Percentiles rank a stretch among this genome's conserved stretches.
These are phyloP conservation scores for Dryadomyces quercivorus DNA, from an alignment of 2,329 filamentous ascomycete species.

Conservation along the genomic window DNA sequence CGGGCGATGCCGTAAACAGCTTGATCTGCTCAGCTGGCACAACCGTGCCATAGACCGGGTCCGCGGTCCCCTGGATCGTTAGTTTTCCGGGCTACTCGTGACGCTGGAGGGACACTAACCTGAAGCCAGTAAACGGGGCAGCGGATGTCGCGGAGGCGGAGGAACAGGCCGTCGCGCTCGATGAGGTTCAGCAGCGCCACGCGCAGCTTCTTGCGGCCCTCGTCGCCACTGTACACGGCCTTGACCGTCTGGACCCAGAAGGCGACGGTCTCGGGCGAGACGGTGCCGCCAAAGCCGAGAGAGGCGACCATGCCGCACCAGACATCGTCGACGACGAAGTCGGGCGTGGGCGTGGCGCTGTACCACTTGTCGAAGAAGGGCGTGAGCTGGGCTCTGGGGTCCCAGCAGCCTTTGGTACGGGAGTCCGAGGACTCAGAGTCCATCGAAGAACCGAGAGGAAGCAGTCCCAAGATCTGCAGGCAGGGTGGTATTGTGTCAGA, in stretches of 20 bases:
- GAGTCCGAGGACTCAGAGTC: slow-evolving; percentile 33
- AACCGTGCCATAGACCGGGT: slow-evolving; percentile 27
- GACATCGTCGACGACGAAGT: slow-evolving; percentile 33
- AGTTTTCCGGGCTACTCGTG: background rate
- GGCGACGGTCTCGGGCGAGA: slow-evolving; percentile 21
- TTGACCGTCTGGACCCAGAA: slow-evolving; percentile 36
- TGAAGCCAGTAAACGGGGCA: slow-evolving; percentile 39
- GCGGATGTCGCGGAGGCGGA: slow-evolving; percentile 31
- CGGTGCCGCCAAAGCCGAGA: slow-evolving; percentile 32
- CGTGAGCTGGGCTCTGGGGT: slow-evolving; percentile 26
- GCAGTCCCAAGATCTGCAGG: slow-evolving; percentile 29
- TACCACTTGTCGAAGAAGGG: slow-evolving; percentile 32
- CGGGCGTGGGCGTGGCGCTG: slow-evolving; percentile 24
- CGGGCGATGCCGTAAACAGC: slow-evolving; percentile 32
- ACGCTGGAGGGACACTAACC: background rate
- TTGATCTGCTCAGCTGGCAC: slow-evolving; percentile 36
- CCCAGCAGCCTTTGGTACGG: slow-evolving; percentile 33
- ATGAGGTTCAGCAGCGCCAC: slow-evolving; percentile 32
- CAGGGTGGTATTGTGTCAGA: background rate
- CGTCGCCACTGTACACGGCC: slow-evolving; percentile 34
- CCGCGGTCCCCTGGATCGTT: slow-evolving; percentile 29
- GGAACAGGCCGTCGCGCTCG: slow-evolving; percentile 33
- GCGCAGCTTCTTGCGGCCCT: slow-evolving; percentile 34
- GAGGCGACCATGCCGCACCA: slow-evolving; percentile 32
- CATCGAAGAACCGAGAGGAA: slow-evolving; percentile 35